Conservation (phyloP, 139 green algal species). For the Chlorella ohadii region DNA sequence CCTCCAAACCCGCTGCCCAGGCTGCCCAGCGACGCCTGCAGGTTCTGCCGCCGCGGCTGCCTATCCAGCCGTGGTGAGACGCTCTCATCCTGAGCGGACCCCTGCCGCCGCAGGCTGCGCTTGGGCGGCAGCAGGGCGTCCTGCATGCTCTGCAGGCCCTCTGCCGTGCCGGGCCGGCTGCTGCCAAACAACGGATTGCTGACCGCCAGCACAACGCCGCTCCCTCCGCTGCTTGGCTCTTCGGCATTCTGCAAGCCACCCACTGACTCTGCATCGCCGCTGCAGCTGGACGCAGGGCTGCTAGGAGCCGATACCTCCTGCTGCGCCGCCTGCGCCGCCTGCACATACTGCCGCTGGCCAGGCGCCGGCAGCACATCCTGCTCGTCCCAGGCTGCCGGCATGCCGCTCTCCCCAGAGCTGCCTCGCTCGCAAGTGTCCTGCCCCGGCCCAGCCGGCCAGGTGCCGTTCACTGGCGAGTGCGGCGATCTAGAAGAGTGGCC, state of each 20-base stretch:
- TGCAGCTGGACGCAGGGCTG: background rate
- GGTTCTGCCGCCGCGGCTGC: background rate
- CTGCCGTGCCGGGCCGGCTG: background rate
- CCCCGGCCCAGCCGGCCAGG: background rate
- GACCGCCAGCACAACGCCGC: background rate
- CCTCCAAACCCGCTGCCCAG: conserved; percentile 24
- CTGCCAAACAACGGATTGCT: conserved; percentile 18
- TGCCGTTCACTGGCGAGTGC: background rate
- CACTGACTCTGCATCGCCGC: background rate
- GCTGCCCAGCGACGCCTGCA: background rate
- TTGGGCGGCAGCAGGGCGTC: conserved; percentile 6
- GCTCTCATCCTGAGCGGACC: background rate
- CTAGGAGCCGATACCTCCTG: background rate
- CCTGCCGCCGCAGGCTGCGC: background rate
- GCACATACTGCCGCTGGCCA: background rate
- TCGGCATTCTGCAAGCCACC: background rate
- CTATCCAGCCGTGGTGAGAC: background rate
- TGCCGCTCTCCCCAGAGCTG: background rate
- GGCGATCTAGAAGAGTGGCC: background rate
- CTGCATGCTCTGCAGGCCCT: background rate
- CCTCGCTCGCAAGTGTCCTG: background rate
- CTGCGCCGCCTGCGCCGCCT: background rate
- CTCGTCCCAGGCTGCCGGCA: conserved; percentile 12
- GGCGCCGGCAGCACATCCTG: background rate
- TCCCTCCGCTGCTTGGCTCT: background rate